Evolutionary conservation across 176 grass and related monocot genomes (phyloP), one percentile per base, ranked within the genome.

Genomic region (Aegilops tauschii): DNA sequence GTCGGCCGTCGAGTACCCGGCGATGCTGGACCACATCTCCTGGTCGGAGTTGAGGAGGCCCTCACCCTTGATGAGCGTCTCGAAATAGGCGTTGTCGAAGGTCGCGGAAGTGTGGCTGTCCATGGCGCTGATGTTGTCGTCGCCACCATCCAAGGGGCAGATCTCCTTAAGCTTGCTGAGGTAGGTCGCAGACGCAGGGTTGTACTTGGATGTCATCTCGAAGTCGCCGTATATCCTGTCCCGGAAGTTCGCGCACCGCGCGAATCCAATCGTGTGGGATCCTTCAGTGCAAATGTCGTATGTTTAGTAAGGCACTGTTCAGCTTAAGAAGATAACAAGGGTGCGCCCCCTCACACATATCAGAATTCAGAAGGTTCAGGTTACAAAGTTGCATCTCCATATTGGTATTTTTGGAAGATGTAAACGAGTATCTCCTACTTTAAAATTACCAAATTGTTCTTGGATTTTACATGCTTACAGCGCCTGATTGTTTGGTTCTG

Each of bases 1-100:
- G 71, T 93, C 90, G 30, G 92, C 79, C 3, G 97, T 99, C 0
- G 93, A 72, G 64, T 94, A 90, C 35, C 90, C 92, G 4, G 89
- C 42, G 5, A 96, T 23, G 64, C 92, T 88, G 2, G 97, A 99
- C 87, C 92, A 99, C 94, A 99, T 96, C 94, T 96, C 93, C 94
- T 99, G 97, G 80, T 99, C 97, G 4, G 97, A 99, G 85, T 94
- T 96, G 40, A 99, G 89, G 23, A 99, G 89, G n/a, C 94, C 97
- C 42, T 94, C 87, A 7, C 97, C 94, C 30, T 93, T 82, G 80
- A 96, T 78, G 35, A 96, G 90, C 2, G 83, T 79, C 71, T 91
- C 97, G 17, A 82, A 96, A 77, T 90, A 96, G 39, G 97, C 97
- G 16, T 99, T 99, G 85, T 99, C 97, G 39, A 99, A 99, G 69